Percentiles rank a stretch among this genome's conserved stretches.
Conservation (phyloP, 1,284 basidiomycete genomes). For the Xerocomus cyaneibrunnescens region DNA sequence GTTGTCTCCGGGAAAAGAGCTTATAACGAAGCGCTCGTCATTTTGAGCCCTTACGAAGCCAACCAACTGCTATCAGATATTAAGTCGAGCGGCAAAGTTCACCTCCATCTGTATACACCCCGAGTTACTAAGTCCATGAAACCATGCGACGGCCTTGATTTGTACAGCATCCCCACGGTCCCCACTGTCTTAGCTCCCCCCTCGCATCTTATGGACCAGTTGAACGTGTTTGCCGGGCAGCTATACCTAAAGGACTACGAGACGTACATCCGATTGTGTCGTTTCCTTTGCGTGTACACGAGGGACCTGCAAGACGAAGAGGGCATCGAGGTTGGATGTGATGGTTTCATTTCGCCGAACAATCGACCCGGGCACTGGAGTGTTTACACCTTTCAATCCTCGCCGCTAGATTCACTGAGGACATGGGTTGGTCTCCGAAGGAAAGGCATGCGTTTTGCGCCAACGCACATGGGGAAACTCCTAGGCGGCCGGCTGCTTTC, state of each 20-base stretch:
- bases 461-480: constrained; percentile 46
- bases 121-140: constrained; percentile 38
- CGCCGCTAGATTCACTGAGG: constrained; percentile 29
- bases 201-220: constrained; percentile 31
- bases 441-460: constrained; percentile 40
- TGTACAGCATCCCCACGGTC: constrained; percentile 36
- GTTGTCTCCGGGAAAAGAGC: constrained; percentile 33
- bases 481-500: constrained; percentile 35
- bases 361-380: constrained; percentile 16
- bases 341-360: constrained; percentile 39
- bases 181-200: constrained; percentile 20
- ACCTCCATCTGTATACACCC: constrained; percentile 39
- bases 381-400: constrained; percentile 28
- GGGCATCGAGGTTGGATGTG: constrained; percentile 21
- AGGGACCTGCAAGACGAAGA: constrained; percentile 14
- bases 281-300: constrained; percentile 39
- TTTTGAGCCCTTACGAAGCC: constrained; percentile 48
- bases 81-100: constrained; percentile 33
- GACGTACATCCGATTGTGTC: constrained; percentile 37
- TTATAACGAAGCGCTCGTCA: constrained; percentile 29
- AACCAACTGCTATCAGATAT: constrained; percentile 42
- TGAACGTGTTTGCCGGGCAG: constrained; percentile 44
- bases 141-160: constrained; percentile 41
- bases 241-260: constrained; percentile 27
- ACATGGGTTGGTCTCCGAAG: constrained; percentile 39